phyloP scores from a whole-genome alignment of 805 yeast species.

The Ogataea paraovalis region DNA sequence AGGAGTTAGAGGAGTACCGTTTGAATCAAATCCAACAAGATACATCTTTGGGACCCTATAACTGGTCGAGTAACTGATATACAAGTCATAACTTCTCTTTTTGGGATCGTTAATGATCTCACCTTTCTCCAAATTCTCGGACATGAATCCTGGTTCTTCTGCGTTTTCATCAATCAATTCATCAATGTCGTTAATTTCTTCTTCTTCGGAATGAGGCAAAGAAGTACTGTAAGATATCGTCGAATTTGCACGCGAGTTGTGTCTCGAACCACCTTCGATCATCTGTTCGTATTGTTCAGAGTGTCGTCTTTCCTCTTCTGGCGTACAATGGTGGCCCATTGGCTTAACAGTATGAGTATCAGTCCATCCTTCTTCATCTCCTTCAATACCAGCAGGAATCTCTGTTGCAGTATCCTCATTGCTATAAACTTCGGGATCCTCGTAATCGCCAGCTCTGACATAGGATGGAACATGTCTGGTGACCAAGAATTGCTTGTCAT shows the following conservation, averaged over 20 bases:
- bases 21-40: constrained; percentile 76
- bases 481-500: constrained; percentile 80
- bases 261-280: constrained; percentile 20
- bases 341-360: constrained; percentile 27
- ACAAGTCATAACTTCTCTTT: constrained; percentile 78
- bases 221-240: background rate
- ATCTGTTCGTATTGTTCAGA: constrained; percentile 20
- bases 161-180: constrained; percentile 33
- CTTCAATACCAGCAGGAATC: constrained; percentile 26
- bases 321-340: constrained; percentile 17
- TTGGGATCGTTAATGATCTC: constrained; percentile 36
- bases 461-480: constrained; percentile 87
- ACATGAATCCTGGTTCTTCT: constrained; percentile 30
- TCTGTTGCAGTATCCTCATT: constrained; percentile 30
- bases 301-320: constrained; percentile 25
- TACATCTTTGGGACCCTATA: constrained; percentile 95
- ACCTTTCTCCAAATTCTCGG: constrained; percentile 31
- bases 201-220: constrained; percentile 16
- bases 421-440: constrained; percentile 35
- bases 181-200: constrained; percentile 41
- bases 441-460: constrained; percentile 59
- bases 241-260: background rate
- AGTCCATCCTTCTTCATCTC: constrained; percentile 60
- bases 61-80: constrained; percentile 89
- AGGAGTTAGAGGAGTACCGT: constrained; percentile 85